Evolutionary conservation across 1,284 basidiomycete genomes (phyloP).

Genomic region (Erythrobasidium hasegawianum): DNA sequence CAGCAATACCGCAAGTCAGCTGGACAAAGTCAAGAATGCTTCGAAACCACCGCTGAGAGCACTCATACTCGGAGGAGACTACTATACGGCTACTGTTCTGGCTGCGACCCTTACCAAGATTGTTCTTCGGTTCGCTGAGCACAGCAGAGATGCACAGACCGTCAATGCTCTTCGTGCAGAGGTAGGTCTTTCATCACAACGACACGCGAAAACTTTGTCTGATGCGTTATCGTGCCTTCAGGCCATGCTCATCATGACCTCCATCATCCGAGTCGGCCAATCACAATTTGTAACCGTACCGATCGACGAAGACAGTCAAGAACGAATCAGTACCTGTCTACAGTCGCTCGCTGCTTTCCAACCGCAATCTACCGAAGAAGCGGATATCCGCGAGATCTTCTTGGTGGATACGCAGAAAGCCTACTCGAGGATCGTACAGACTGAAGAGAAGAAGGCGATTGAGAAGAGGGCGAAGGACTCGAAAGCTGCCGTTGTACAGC

Average conservation of each 20-base stretch:
- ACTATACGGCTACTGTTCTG: slow-evolving; percentile 90
- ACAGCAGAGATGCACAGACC: slow-evolving; percentile 58
- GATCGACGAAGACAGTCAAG: slow-evolving; percentile 96
- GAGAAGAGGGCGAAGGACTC: slow-evolving; percentile 76
- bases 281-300: slow-evolving; percentile 88
- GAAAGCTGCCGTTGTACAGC: slow-evolving; percentile 73
- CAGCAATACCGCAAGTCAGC: slow-evolving; percentile 61
- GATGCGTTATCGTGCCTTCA: slow-evolving; percentile 44
- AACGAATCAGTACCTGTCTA: slow-evolving; percentile 95
- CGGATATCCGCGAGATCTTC: slow-evolving; percentile 81
- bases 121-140: slow-evolving; percentile 72
- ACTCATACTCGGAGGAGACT: slow-evolving; percentile 89
- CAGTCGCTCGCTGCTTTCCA: slow-evolving; percentile 66
- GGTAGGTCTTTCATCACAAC: too few species aligned
- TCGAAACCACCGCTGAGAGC: slow-evolving; percentile 86
- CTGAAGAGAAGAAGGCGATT: slow-evolving; percentile 86
- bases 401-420: slow-evolving; percentile 87
- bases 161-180: slow-evolving; percentile 80
- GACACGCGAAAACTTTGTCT: neutral
- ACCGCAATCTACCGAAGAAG: slow-evolving; percentile 52
- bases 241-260: slow-evolving; percentile 98
- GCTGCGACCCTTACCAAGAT: slow-evolving; percentile 88
- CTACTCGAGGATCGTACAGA: slow-evolving; percentile 88
- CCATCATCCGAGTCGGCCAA: slow-evolving; percentile 92
- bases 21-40: slow-evolving; percentile 78